phyloP scores from a whole-genome alignment of 1,139 yeast species.

The Diutina ranongensis region DNA sequence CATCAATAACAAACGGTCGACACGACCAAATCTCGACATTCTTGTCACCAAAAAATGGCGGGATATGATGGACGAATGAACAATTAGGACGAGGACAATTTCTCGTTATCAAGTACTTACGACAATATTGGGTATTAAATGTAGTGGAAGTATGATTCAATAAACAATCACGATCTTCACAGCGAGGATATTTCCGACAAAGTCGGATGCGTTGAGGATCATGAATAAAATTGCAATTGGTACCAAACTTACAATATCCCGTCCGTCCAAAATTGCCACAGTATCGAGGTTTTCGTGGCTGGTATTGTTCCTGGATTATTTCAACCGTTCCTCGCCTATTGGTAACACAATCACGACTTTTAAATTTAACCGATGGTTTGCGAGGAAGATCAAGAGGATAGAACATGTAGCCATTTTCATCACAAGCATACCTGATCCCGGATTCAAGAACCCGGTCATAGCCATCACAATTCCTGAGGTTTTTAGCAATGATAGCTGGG shows the following conservation, averaged over 20 bases:
- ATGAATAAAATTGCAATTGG: not conserved
- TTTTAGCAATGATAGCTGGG: not conserved
- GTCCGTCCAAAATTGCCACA: not conserved
- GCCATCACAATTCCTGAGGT: not conserved
- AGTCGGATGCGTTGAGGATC: not conserved
- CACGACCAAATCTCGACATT: not conserved
- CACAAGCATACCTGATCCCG: not conserved
- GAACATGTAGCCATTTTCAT: not conserved
- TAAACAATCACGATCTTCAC: not conserved
- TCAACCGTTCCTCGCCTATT: not conserved
- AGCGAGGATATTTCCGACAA: not conserved
- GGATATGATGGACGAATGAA: not conserved
- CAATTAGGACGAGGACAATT: not conserved
- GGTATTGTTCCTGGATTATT: not conserved
- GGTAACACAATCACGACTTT: not conserved
- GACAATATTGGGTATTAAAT: not conserved
- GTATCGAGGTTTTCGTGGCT: not conserved
- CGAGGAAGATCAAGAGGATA: not conserved
- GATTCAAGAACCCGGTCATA: not conserved
- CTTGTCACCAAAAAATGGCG: not conserved
- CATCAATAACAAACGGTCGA: not conserved
- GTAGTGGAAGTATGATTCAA: not conserved
- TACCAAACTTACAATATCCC: not conserved
- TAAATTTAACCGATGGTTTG: not conserved
- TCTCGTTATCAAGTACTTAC: not conserved